Evolutionary conservation across 192 early-diverging fungal genomes (phyloP), one percentile per base, ranked within the genome.

Genomic region (Kickxella alabastrina): DNA sequence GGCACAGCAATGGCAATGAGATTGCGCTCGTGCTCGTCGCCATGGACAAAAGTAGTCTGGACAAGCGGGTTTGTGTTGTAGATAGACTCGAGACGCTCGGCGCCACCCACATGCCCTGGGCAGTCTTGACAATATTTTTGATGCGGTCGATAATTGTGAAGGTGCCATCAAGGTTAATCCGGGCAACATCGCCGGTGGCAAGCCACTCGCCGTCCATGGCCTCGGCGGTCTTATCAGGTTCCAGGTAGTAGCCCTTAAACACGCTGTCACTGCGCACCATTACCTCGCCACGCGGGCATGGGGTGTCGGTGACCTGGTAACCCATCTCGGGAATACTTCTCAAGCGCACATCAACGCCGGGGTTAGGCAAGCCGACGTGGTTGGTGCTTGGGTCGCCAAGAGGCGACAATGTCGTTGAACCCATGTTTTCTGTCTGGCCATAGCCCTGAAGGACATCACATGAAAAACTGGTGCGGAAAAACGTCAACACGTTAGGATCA

Each of bases 1-100:
- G 95, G 95, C 2, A 92, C 86, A 14, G 92, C 80, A 27, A 99
- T 61, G 29, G 78, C 90, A 14, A 97, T 88, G 23, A 95, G 57
- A 23, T 85, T 81, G 13, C 80, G 68, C 71, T 90, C 82, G 26
- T 88, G 59, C 5, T 83, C 82, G 46, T 94, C 85, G 21, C 92
- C 96, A 72, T 95, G 84, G 6, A 32, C 31, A 32, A 57, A 58
- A 95, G 91, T 38, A 95, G 78, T 32, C 31, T 32, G 31, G 12
- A 32, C 31, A 32, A 32, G 31, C 31, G 31, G 31, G 53, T 85
- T 78, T 61, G 83, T 80, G 18, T 65, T 50, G 63, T 88, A 87
- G 15, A 84, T 68, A 15, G 58, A 57, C 60, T 97, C 92, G 41
- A 95, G 67, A 87, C 85, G 53, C 95, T 92, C 7, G 9, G 90